phyloP scores from a whole-genome alignment of 805 yeast species.

The Kodamaea kaohsiungensis region DNA sequence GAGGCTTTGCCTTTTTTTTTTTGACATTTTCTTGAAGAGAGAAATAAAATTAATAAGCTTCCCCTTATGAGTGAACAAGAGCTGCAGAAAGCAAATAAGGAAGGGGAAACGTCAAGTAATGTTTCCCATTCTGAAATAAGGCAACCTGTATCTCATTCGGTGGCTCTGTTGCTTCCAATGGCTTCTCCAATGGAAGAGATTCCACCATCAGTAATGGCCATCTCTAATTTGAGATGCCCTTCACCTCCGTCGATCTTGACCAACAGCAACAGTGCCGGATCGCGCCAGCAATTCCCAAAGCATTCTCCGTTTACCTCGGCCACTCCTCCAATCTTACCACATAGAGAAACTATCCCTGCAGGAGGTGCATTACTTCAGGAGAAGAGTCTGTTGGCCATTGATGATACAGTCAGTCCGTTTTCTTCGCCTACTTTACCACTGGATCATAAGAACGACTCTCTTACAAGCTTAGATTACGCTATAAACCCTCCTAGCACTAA shows the following conservation, averaged over 20 bases:
- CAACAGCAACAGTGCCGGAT: slow-evolving; percentile 15
- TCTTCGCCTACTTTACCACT: slow-evolving; percentile 2
- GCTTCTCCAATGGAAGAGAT: slow-evolving; percentile 15
- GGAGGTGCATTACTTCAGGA: slow-evolving; percentile 47
- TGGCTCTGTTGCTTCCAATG: neutral
- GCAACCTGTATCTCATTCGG: neutral
- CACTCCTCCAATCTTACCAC: slow-evolving; percentile 8
- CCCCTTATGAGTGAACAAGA: neutral
- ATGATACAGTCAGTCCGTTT: neutral
- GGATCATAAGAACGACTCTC: slow-evolving; percentile 19
- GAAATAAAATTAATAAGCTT: neutral
- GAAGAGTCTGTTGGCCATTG: slow-evolving; percentile 11
- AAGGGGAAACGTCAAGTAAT: neutral
- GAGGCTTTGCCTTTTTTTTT: neutral
- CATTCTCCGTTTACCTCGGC: neutral
- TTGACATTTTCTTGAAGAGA: neutral
- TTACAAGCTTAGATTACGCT: slow-evolving; percentile 26
- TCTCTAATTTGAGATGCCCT: slow-evolving; percentile 62
- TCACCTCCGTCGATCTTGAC: slow-evolving; percentile 70
- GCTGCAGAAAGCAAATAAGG: neutral
- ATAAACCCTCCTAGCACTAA: slow-evolving; percentile 31
- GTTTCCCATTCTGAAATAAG: neutral
- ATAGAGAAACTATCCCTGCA: slow-evolving; percentile 40
- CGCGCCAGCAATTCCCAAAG: slow-evolving; percentile 4
- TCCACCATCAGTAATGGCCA: slow-evolving; percentile 57